These are phyloP conservation scores for Asterophora parasitica DNA, from an alignment of 768 basidiomycete species.

Conservation along the genomic window DNA sequence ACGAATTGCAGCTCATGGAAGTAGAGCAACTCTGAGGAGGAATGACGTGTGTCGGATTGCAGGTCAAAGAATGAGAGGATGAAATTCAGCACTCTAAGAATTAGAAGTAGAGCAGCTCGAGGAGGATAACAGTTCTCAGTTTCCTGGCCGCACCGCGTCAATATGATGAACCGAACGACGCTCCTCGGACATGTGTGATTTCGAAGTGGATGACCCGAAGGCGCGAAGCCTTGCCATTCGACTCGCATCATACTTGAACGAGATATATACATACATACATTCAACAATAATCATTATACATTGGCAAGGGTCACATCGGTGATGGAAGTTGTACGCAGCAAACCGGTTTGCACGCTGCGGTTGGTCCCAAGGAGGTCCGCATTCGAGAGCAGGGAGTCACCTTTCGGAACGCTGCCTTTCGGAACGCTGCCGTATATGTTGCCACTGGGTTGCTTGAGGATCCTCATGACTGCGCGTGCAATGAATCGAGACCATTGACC, in stretches of 20 bases:
- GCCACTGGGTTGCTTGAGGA: slow-evolving; percentile 6
- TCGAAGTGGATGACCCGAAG: too few species aligned
- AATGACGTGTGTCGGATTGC: too few species aligned
- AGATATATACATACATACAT: slow-evolving; percentile 9
- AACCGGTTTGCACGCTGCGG: background rate
- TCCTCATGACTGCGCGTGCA: slow-evolving; percentile 29
- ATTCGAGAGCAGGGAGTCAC: slow-evolving; percentile 1
- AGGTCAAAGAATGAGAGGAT: too few species aligned
- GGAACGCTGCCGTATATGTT: background rate
- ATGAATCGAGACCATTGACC: slow-evolving; percentile 40
- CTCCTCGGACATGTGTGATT: too few species aligned
- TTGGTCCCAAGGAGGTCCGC: background rate
- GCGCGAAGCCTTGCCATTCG: too few species aligned
- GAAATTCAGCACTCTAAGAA: too few species aligned
- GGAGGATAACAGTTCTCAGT: too few species aligned
- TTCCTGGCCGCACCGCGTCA: too few species aligned
- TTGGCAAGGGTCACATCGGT: background rate
- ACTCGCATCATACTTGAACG: background rate
- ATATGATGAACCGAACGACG: too few species aligned
- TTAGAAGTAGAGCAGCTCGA: too few species aligned
- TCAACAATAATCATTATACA: background rate
- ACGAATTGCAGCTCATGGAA: too few species aligned
- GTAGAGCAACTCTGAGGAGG: too few species aligned
- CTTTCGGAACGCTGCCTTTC: background rate
- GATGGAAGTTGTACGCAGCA: background rate